Evolutionary conservation across 1,139 yeast species (phyloP).

Genomic region (Kodamaea ohmeri): DNA sequence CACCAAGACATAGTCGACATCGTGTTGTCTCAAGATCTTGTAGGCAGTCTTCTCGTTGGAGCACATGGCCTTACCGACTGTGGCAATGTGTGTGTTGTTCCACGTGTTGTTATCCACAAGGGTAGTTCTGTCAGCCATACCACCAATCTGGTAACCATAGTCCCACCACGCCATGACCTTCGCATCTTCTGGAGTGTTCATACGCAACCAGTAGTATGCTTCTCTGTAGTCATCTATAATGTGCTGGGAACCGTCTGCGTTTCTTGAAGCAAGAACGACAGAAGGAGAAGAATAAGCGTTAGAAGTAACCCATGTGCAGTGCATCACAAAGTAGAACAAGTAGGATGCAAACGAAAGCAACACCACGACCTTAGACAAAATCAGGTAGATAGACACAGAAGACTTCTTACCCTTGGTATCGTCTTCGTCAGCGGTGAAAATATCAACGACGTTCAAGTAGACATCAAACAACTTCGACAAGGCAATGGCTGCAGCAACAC

Average conservation of each 20-base stretch:
- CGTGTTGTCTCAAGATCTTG: constrained; percentile 83
- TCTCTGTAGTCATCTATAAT: constrained; percentile 97
- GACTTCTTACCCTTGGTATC: constrained; percentile 7
- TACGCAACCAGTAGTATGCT: constrained; percentile 97
- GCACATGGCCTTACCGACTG: constrained; percentile 99
- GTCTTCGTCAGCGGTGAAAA: constrained; percentile 24
- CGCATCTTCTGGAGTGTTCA: constrained; percentile 96
- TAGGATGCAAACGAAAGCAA: constrained; percentile 71
- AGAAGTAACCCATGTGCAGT: constrained; percentile 97
- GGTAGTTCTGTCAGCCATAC: constrained; percentile 99
- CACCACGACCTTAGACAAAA: constrained; percentile 60
- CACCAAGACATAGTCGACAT: constrained; percentile 90
- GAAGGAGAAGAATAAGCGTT: constrained; percentile 97
- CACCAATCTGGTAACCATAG: constrained; percentile 99
- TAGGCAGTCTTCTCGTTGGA: constrained; percentile 86
- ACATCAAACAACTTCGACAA: constrained; percentile 80
- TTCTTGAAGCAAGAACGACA: constrained; percentile 82
- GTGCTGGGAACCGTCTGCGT: constrained; percentile 80
- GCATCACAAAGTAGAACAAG: constrained; percentile 79
- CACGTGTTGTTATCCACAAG: constrained; percentile 98
- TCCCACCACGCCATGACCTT: constrained; percentile 99
- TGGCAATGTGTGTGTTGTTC: constrained; percentile 99
- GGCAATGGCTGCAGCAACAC: constrained; percentile 88
- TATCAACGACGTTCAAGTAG: constrained; percentile 65
- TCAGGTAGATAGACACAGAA: constrained; percentile 32